These are phyloP conservation scores for Candida tropicalis DNA, from an alignment of 1,139 yeast genomes.

Conservation along the genomic window DNA sequence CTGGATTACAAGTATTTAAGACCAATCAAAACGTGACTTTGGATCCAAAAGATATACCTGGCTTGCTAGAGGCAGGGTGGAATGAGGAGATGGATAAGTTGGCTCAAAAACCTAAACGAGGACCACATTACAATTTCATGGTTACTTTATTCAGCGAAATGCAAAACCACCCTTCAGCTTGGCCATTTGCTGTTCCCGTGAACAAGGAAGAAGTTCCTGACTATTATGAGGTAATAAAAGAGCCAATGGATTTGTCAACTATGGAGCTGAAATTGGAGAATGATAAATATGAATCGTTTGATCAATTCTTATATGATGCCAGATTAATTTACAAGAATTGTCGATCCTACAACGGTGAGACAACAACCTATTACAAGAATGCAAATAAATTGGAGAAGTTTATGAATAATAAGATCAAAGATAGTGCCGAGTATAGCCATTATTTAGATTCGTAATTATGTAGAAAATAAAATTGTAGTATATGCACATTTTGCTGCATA, in stretches of 20 bases:
- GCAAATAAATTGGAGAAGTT: constrained; percentile 93
- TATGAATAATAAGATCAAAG: constrained; percentile 77
- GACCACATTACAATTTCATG: constrained; percentile 95
- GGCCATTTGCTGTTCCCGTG: constrained; percentile 97
- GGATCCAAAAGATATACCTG: constrained; percentile 78
- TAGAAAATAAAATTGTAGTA: neutral
- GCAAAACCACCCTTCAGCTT: constrained; percentile 95
- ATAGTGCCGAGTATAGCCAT: constrained; percentile 70
- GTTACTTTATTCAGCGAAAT: constrained; percentile 83
- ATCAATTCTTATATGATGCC: constrained; percentile 88
- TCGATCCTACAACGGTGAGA: constrained; percentile 83
- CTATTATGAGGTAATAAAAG: constrained; percentile 93
- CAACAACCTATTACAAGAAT: constrained; percentile 86
- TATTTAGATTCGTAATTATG: constrained; percentile 28
- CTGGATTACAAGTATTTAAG: constrained; percentile 78
- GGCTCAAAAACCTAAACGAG: constrained; percentile 92
- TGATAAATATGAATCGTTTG: constrained; percentile 88
- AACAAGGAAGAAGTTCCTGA: constrained; percentile 94
- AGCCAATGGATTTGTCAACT: constrained; percentile 97
- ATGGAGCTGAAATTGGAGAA: constrained; percentile 94
- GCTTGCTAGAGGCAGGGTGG: constrained; percentile 94
- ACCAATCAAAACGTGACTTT: constrained; percentile 45
- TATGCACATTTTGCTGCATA: too few relatives aligned
- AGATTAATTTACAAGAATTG: constrained; percentile 87
- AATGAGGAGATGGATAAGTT: constrained; percentile 97